Evolutionary conservation across 257 asterid genomes (phyloP), one percentile per base, ranked within the genome.

Genomic region (Nicotiana undulata): DNA sequence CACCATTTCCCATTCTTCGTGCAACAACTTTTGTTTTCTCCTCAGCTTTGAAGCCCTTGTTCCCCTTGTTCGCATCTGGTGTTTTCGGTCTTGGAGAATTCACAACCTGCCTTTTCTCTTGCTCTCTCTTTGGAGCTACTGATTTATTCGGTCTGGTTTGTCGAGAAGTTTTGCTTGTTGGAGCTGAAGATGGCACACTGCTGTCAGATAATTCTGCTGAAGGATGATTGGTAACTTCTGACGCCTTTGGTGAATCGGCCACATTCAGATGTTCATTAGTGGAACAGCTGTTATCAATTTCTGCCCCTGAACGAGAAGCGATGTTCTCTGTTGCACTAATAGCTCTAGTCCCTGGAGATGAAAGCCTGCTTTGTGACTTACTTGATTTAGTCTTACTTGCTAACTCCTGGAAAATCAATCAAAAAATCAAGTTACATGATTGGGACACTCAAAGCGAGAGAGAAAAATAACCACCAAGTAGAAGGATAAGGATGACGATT

Each of bases 191-290:
- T 4, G 88, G 82, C 12, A 85, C 83, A n/a, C 79, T 85, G 87
- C 89, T 87, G 58, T 85, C 91, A 5, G 89, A 85, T 32, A 88
- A 81, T 58, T 84, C 80, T 20, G 90, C 82, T 75, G 88, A 88
- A 53, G 56, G 86, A 82, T 89, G 85, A 83, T 88, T 85, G 66
- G 87, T 82, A 10, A 63, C 86, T 60, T 85, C 91, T 0, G 88
- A 87, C 58, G 76, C 83, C 44, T 44, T 85, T 59, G 28, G 81
- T 59, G 80, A 79, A 83, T 76, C 83, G 5, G 61, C 63, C 31
- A 59, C 12, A 74, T 63, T 83, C 3, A 26, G 18, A 53, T 68
- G 75, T 80, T 56, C 84, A 76, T 55, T 34, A 6, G 79, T 4
- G 6, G 40, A 82, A 79, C 52, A 34, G 65, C 83, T 40, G 79